Conservation (phyloP, 1,284 basidiomycete genomes). For the Pseudozyma sp. region DNA sequence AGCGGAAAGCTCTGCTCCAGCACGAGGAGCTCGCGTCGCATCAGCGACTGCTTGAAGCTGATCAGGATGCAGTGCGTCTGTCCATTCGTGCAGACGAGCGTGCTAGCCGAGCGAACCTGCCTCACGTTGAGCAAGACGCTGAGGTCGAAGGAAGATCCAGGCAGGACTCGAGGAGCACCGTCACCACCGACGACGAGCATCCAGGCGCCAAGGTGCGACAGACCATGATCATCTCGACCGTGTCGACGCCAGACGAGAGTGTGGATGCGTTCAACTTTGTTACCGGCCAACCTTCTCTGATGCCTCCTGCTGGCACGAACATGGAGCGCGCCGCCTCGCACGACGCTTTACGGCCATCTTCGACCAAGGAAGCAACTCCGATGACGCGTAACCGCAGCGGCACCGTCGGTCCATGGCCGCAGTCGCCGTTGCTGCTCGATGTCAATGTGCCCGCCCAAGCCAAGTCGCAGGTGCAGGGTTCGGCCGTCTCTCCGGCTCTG, state of each 20-base stretch:
- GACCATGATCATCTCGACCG: constrained; percentile 42
- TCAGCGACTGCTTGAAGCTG: constrained; percentile 19
- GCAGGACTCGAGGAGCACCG: constrained; percentile 39
- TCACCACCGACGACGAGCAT: constrained; percentile 27
- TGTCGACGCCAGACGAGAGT: constrained; percentile 32
- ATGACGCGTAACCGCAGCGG: constrained; percentile 45
- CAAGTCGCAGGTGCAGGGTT: constrained; percentile 2
- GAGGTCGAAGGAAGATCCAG: constrained; percentile 13
- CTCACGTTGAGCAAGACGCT: constrained; percentile 1
- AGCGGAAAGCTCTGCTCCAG: constrained; percentile 30
- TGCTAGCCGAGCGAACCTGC: constrained; percentile 7
- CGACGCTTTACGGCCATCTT: constrained; percentile 4
- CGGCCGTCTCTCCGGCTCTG: constrained; percentile 22
- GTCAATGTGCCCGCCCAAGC: not conserved
- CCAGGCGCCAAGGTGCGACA: constrained; percentile 3
- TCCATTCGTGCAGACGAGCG: constrained; percentile 40
- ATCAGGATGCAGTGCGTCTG: constrained; percentile 13
- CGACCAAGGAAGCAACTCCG: constrained; percentile 6
- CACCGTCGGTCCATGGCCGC: constrained; percentile 48
- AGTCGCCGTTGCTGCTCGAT: constrained; percentile 45
- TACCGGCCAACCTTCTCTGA: constrained; percentile 18
- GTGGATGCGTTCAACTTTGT: constrained; percentile 24
- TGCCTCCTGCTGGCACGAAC: constrained; percentile 8
- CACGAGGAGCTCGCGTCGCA: constrained; percentile 31
- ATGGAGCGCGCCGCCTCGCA: constrained; percentile 27